Evolutionary conservation across 495 filamentous ascomycete genomes (phyloP), one percentile per base, ranked within the genome.

Genomic region (Arthonia radiata): DNA sequence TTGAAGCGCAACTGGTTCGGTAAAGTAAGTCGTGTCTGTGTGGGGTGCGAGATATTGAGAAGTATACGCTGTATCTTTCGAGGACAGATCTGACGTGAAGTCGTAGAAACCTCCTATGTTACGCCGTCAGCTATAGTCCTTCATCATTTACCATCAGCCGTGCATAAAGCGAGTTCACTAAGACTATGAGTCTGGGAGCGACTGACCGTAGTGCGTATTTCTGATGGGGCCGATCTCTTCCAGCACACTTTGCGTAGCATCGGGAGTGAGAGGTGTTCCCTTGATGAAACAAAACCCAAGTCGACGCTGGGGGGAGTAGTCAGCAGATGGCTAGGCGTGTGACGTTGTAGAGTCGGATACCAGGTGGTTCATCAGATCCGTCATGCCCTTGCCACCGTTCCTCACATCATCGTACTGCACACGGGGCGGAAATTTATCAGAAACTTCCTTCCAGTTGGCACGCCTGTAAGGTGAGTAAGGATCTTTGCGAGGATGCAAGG

Each of bases 11-110:
- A 75, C 68, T 0, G 83, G 83, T 24, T 91, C 80, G 8, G 66
- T 71, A 47, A 92, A 93, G 45, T 94, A 94, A 18, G 81, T 89
- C 13, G 62, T 92, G 47, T 94, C 83, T 3, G 83, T 93, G 42
- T 94, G 83, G 5, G 68, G 66, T 14, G 57, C 57, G 0, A 94
- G 56, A 4, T 63, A 60, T 27, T 82, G 52, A 31, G 61, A 71
- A 9, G 82, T 92, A 46, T 92, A 94, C n/a, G 83, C 83, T 4
- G 72, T 90, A 41, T 94, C 83, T 42, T 79, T 82, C 40, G 62
- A 71, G 13, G 75, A 64, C 11, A 92, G 60, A 43, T 92, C 76
- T 17, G 82, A 67, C 1, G 71, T 82, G 46, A 94, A 92, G 46
- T 90, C 79, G 59, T 81, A 94, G 51, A 93, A 92, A 15, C 74